phyloP scores from a whole-genome alignment of 352 stramenopile genomes.

The Phytophthora podocarpi region DNA sequence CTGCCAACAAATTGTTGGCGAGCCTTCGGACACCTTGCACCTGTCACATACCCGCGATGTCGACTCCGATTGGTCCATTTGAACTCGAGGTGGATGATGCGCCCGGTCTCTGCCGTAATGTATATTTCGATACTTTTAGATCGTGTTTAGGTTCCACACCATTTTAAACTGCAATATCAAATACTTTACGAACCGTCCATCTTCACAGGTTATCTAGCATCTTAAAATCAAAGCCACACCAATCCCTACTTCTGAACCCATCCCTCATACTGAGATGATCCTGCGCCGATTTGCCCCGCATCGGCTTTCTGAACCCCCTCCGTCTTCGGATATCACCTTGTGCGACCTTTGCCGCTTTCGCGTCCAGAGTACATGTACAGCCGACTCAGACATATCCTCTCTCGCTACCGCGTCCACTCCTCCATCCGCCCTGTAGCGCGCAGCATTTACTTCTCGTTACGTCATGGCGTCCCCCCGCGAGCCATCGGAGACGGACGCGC shows the following conservation, averaged over 20 bases:
- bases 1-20: too few species aligned
- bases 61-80: slow-evolving; percentile 10
- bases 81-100: slow-evolving; percentile 19
- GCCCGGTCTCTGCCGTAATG: slow-evolving; percentile 18
- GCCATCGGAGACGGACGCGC: slow-evolving; percentile 49
- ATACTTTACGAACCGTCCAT: too few species aligned
- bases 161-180: too few species aligned
- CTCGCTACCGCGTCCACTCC: background rate
- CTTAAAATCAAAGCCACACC: background rate
- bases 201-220: background rate
- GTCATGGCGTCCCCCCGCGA: slow-evolving; percentile 39
- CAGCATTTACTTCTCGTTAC: background rate
- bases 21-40: slow-evolving; percentile 1
- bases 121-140: slow-evolving; percentile 3
- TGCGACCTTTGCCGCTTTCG: background rate
- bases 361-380: background rate
- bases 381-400: slow-evolving; percentile 12
- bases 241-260: background rate
- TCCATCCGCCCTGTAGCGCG: background rate
- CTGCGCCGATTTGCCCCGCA: background rate
- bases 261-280: background rate
- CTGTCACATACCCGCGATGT: slow-evolving; percentile 13
- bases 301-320: background rate
- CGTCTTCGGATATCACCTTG: background rate
- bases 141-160: too few species aligned